Evolutionary conservation across 352 stramenopile genomes (phyloP), one percentile per base, ranked within the genome.

Genomic region (Phytophthora colocasiae): DNA sequence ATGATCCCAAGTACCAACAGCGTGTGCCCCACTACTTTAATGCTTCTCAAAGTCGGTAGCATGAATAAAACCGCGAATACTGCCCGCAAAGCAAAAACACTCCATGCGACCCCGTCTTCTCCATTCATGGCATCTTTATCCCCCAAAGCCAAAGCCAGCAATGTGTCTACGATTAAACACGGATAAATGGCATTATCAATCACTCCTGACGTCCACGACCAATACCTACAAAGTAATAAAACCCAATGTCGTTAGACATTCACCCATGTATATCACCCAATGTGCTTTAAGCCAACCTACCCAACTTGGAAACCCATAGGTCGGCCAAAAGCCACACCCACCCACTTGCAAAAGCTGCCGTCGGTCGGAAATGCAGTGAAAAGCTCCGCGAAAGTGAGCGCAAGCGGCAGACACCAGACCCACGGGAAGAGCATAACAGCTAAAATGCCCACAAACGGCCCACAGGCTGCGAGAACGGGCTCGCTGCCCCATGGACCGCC

Each of bases 111-210:
- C 3, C 53, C 53, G 4, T 77, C 34, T 0, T 68, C 49, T 6
- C 19, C 55, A n/a, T 54, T 57, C 17, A 52, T 59, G 3, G 48
- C 58, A 12, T 63, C 59, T 7, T 85, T 59, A 29, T 83, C 44
- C 6, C 71, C 73, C 0, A 40, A 7, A 19, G 71, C 53, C 6
- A 90, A 52, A 19, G 76, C 67, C 49, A 75, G 66, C 29, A 92
- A 62, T 14, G 85, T 91, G 68, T 95, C 86, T 39, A 93, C 87
- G 41, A 92, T 90, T 2, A 96, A 67, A 54, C 85, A 90, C 7
- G 88, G 88, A 53, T 95, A 96, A 72, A 94, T 92, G 46, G 86
- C 83, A 39, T 92, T 94, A 71, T 95, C 87, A 56, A 95, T 94
- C 52, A 95, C 83, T 22, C 80, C 84, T 5, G 79, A 75, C 26